Evolutionary conservation across 208 protist species (phyloP), one percentile per base, ranked within the genome.

Genomic region (Wallacemonas rigidus): DNA sequence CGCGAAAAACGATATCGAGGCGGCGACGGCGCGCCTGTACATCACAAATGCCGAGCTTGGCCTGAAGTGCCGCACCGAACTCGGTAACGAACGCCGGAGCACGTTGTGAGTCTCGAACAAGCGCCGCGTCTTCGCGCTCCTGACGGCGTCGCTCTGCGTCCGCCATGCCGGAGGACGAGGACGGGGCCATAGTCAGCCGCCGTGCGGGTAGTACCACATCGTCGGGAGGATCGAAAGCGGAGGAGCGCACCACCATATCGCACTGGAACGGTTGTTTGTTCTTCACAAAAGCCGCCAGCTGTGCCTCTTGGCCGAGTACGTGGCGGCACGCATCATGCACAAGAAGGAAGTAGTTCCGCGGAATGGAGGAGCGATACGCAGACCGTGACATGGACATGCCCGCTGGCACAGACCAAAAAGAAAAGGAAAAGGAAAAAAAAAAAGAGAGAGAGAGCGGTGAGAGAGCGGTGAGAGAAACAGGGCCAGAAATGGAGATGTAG

Each of bases 191-290:
- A 4, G 12, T 5, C 8, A 65, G 60, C 8, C 60, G 38, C 3
- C 60, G 60, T 38, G 41, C 41, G 40, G 60, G 60, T 3, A 60
- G 75, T 12, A 65, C 41, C 11, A 65, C 60, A 35, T 65, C 60
- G 17, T 65, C 60, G 6, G 76, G 64, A 0, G 85, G 85, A 63
- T 96, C 88, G 6, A 85, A 93, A 12, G 53, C 44, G 7, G 68
- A 40, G n/a, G 75, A 75, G 70, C 93, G 93, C 38, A 96, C 74
- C 17, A 95, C 77, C 92, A 96, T 96, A 68, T 96, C 86, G 53
- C 92, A 95, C 69, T 96, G 92, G 68, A 93, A 96, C 0, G 67
- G 63, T 58, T 81, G 72, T 65, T 80, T 79, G 2, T 80, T 70
- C 73, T 82, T 89, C 14, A 95, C 92, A 62, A 96, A 96, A 2